Evolutionary conservation across 2,329 filamentous ascomycete genomes (phyloP), one percentile per base, ranked within the genome.

Genomic region (Gaeumannomyces sp.): DNA sequence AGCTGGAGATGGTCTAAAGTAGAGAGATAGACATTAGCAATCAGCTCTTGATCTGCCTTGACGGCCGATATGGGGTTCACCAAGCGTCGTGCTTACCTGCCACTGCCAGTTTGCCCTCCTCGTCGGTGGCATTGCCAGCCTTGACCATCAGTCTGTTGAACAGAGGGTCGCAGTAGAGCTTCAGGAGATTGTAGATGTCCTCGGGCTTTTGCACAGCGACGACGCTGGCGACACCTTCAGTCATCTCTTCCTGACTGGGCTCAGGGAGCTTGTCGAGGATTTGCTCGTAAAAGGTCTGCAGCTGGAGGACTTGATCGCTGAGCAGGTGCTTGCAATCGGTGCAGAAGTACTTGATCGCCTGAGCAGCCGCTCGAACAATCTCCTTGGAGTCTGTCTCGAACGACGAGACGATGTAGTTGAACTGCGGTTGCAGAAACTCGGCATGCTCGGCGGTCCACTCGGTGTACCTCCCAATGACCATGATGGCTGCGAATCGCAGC

Each of bases 381-480:
- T 99, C 96, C 72, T 89, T 91, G 0, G 93, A 97, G 58, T 88
- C 86, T 65, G 94, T 91, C 69, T 92, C 85, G 78, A 99, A 99
- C 0, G 93, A 95, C 5, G 89, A 90, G 69, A 97, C 93, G 72
- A 99, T 96, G 77, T 96, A 99, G 72, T 92, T 93, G 73, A 99
- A 91, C 76, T 99, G 95, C 11, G 91, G 85, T 76, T 97, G 91
- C 11, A 99, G 82, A 60, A 94, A 96, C 66, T 97, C 92, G 0
- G 94, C 92, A 72, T 99, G 95, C 61, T 92, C 88, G 6, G 95
- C 88, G 0, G 96, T 99, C 95, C 95, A 99, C 76, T 98, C 94
- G 0, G 96, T 99, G 74, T 99, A 99, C 67, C 95, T 86, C 53
- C 93, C 95, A 28, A 99, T 85, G 3, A 96, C 93, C 93, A 99